Evolutionary conservation across 1,139 yeast genomes (phyloP), one percentile per base, ranked within the genome.

Genomic region (Hyphopichia burtonii): DNA sequence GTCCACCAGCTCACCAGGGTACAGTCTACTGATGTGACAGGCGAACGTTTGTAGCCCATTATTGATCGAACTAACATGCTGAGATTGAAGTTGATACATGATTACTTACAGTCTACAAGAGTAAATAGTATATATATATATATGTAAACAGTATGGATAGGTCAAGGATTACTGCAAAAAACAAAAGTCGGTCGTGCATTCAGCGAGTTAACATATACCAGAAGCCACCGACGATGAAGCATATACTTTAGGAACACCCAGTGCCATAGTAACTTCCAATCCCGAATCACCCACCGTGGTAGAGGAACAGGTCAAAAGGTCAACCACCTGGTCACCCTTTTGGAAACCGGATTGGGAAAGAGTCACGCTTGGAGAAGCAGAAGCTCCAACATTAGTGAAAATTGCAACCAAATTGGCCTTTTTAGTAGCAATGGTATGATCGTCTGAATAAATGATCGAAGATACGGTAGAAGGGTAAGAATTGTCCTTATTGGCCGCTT

Each of bases 401-500:
- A 37, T 31, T 12, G 36, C 8, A 12, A 37, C 22, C 31, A 37
- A 31, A 15, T 15, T 31, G 12, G 34, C 40, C 31, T 37, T 37
- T 19, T 32, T 37, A 16, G 35, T 37, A 17, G 40, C 35, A 31
- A 37, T 6, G 20, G 20, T 16, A 16, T 37, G 40, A 17, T 37
- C 40, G 5, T 16, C 20, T 2, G 36, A n/a, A 22, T 31, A 37
- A 20, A 31, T 16, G 15, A 37, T 17, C 7, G 34, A 14, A 4
- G 40, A 37, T 9, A 30, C 20, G 16, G 23, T 18, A 5, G 40
- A 25, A 4, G 40, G 5, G 20, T 37, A 37, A 4, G 19, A 7
- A 18, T 4, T 9, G 16, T 37, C 40, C 31, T 31, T 19, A 17
- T 18, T n/a, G 11, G 31, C 31, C 14, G 40, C 40, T 27, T 22